Evolutionary conservation across 2,329 filamentous ascomycete species (phyloP), one percentile per base, ranked within the genome.

Genomic region (Grosmannia penicillata): DNA sequence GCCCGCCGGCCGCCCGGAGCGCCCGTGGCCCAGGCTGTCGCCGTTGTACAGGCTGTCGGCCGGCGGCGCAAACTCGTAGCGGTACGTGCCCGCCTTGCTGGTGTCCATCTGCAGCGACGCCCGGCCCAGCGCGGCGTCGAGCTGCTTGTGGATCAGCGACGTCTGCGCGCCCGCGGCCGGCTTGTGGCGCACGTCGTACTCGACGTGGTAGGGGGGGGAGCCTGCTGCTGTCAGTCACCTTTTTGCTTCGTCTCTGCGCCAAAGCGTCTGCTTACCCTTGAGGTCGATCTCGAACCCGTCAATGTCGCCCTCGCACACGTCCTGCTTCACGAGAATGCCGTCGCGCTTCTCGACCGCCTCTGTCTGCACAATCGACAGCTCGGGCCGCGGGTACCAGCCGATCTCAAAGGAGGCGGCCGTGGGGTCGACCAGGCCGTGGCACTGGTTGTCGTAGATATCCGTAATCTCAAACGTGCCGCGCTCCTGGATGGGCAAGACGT

Each of bases 231-330:
- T 39, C 25, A 39, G 40, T n/a, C n/a, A n/a, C n/a, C n/a, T n/a
- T n/a, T n/a, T n/a, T n/a, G n/a, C n/a, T n/a, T n/a, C n/a, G n/a
- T n/a, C n/a, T n/a, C n/a, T n/a, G n/a, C n/a, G n/a, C n/a, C n/a
- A n/a, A n/a, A n/a, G n/a, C n/a, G 19, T 6, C 24, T 11, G 30
- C 68, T 60, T 71, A 73, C 85, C 89, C 54, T 72, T 72, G 44
- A 98, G 70, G 31, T 71, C 70, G 38, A 98, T 64, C 51, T 95
- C 86, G 39, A 95, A 77, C 4, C 78, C 76, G 55, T 95, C 89
- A 51, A 94, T 82, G 44, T 96, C 89, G 23, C 89, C 89, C 61
- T 98, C 87, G 53, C 91, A 98, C 23, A 98, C 79, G 43, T 87
- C 78, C 30, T 77, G 71, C 57, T 93, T 93, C 48, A 77, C 55